Conservation (phyloP, 176 grass and related monocot genomes). For the Cymbopogon citratus region DNA sequence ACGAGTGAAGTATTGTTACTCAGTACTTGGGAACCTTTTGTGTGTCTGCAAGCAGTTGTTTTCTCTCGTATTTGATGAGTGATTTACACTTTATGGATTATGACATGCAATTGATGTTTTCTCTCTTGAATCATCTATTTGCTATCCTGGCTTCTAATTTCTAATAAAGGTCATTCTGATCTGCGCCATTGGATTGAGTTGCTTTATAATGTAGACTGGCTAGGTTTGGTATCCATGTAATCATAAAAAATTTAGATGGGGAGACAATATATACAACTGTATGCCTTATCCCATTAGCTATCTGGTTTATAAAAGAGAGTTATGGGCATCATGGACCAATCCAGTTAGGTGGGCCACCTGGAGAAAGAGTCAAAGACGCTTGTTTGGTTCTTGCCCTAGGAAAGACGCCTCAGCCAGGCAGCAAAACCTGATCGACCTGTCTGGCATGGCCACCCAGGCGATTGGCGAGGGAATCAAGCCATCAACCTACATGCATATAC, state of each 20-base stretch:
- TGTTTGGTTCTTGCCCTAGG: neutral
- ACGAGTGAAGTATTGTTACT: neutral
- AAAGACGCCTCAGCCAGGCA: neutral
- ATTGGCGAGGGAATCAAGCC: too few relatives aligned
- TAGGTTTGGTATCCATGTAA: neutral
- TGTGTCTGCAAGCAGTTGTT: neutral
- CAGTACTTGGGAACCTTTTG: neutral
- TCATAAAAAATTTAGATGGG: neutral
- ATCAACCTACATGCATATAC: neutral
- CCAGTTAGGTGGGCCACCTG: neutral
- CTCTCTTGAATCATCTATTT: neutral
- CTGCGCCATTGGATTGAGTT: neutral
- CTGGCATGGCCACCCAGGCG: neutral
- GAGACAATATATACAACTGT: neutral
- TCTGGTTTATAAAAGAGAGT: neutral
- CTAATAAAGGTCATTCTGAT: neutral
- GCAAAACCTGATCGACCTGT: neutral
- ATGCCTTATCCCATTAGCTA: neutral
- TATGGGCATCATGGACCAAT: neutral
- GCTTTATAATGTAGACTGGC: neutral
- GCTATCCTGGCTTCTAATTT: neutral
- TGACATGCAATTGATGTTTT: neutral
- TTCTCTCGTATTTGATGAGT: neutral
- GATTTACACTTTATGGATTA: constrained; percentile 4
- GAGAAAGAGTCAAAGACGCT: neutral